A percentile compares a stretch with the other conserved stretches of the same genome.
Evolutionary conservation across 164 flowering plant species (phyloP).

Genomic region (Dillenia suffruticosa): DNA sequence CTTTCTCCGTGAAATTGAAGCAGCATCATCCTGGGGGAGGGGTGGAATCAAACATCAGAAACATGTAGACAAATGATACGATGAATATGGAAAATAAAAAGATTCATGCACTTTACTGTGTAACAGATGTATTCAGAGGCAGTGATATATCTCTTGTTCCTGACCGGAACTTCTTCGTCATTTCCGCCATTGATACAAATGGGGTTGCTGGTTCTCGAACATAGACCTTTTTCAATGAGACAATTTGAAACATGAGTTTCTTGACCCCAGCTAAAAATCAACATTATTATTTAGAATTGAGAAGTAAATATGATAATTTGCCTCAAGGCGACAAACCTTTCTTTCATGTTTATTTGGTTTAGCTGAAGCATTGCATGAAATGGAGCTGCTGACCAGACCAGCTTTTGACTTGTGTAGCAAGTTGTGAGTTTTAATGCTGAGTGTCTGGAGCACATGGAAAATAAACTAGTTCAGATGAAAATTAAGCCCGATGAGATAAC

Average conservation of each 20-base stretch:
- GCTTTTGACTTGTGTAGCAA: slow-evolving; percentile 72
- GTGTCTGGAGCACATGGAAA: slow-evolving; percentile 43
- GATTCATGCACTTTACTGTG: slow-evolving; percentile 29
- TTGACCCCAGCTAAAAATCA: background rate
- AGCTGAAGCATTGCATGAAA: slow-evolving; percentile 23
- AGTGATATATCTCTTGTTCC: slow-evolving; percentile 60
- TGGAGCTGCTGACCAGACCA: slow-evolving; percentile 28
- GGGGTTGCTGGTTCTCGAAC: slow-evolving; percentile 67
- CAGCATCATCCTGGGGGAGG: slow-evolving; percentile 29
- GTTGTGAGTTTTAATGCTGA: slow-evolving; percentile 52
- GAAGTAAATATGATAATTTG: too few relatives aligned
- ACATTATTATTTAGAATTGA: background rate
- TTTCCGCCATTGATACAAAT: slow-evolving; percentile 81
- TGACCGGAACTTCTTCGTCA: slow-evolving; percentile 79
- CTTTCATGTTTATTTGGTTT: slow-evolving; percentile 53
- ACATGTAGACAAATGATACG: too few relatives aligned
- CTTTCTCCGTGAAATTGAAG: slow-evolving; percentile 37
- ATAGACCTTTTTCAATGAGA: slow-evolving; percentile 40
- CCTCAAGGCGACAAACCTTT: slow-evolving; percentile 44
- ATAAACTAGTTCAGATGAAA: background rate
- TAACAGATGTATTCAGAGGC: slow-evolving; percentile 34
- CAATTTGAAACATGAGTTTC: background rate
- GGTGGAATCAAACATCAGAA: background rate
- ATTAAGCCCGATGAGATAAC: background rate
- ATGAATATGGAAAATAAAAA: background rate